Evolutionary conservation across 306 rosid species (phyloP).

Genomic region (Astragalus glycyphyllos): DNA sequence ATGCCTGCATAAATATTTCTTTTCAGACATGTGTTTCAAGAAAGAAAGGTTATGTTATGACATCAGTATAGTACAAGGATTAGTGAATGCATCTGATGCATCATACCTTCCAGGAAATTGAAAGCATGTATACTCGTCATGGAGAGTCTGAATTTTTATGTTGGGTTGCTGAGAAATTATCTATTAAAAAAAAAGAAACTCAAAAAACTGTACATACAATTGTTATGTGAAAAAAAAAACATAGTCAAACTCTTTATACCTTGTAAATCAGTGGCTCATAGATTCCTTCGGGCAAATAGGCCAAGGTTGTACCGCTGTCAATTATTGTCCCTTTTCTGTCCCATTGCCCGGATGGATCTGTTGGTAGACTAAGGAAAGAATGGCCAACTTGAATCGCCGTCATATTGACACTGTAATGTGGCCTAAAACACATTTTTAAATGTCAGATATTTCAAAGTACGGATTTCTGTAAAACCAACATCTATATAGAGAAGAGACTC

Average conservation of each 20-base stretch:
- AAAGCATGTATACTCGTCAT: slow-evolving; percentile 90
- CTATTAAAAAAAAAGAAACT: slow-evolving; percentile 54
- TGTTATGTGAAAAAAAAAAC: slow-evolving; percentile 29
- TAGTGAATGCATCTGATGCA: slow-evolving; percentile 30
- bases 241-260: slow-evolving; percentile 50
- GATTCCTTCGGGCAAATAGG: slow-evolving; percentile 90
- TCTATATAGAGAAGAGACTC: neutral
- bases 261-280: slow-evolving; percentile 76
- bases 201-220: slow-evolving; percentile 36
- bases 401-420: slow-evolving; percentile 93
- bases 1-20: slow-evolving; percentile 29
- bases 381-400: slow-evolving; percentile 89
- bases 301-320: slow-evolving; percentile 99
- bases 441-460: slow-evolving; percentile 32
- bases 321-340: slow-evolving; percentile 88
- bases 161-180: slow-evolving; percentile 74
- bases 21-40: slow-evolving; percentile 27
- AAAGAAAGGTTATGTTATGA: slow-evolving; percentile 2
- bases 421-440: slow-evolving; percentile 59
- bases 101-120: slow-evolving; percentile 82
- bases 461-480: slow-evolving; percentile 39
- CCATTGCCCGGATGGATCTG: slow-evolving; percentile 66
- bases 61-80: neutral
- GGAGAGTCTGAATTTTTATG: slow-evolving; percentile 79
- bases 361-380: slow-evolving; percentile 59